Evolutionary conservation across 768 basidiomycete genomes (phyloP), one percentile per base, ranked within the genome.

Genomic region (Boletus vermiculosoides): DNA sequence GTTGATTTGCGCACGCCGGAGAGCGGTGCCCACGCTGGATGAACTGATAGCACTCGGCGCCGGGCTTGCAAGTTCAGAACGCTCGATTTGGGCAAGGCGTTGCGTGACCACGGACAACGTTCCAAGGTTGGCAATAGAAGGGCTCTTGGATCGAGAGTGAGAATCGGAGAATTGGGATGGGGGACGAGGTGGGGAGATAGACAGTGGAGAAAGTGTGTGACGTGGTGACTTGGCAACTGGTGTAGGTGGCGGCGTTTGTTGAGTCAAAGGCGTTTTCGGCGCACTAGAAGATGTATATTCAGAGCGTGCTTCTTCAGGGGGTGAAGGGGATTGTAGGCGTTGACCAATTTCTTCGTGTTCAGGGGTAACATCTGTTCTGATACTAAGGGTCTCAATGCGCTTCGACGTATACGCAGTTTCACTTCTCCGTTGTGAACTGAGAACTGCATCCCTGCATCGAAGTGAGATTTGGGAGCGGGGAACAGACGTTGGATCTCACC

Each of bases 71-170:
- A 64, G 57, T 41, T 61, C 63, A 0, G 61, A 66, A 28, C 67
- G 60, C 63, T 86, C 79, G 12, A 88, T 80, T 62, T 87, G 80
- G 11, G 83, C 83, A 15, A 87, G 77, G 36, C 87, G 83, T 59
- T 85, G 81, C 57, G 80, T 82, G 45, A 90, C 88, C 23, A 88
- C 80, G 8, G 86, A 88, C 39, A 82, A 69, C 53, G 78, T 77
- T 56, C 78, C 80, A 16, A 89, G 76, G 55, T 87, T 83, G 28
- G 79, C 72, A 44, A 89, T 81, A 9, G 87, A 88, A 5, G 86
- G 83, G 55, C 83, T 87, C 52, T 67, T 73, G 20, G 68, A 65
- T 52, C 67, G 74, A 56, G 64, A 68, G 22, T 54, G 51, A 45
- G 70, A 69, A 45, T 63, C 55, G 20, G 69, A 66, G 18, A 61